Evolutionary conservation across 192 early-diverging fungal species (phyloP).

Genomic region (Backusella westeae): DNA sequence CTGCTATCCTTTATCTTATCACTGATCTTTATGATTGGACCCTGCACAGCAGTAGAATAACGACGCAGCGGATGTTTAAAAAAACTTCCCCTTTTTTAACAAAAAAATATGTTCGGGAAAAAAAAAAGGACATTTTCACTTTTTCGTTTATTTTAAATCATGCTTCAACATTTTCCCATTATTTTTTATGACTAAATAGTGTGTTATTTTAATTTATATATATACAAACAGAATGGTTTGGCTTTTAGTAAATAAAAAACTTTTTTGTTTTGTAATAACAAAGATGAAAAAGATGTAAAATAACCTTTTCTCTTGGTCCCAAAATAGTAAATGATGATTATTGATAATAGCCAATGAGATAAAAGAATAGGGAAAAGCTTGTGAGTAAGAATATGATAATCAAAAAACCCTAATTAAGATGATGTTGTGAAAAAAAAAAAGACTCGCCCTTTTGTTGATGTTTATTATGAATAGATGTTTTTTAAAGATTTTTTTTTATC

Average conservation of each 20-base stretch:
- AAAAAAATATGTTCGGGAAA: neutral
- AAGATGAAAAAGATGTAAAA: neutral
- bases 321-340: conserved; percentile 2
- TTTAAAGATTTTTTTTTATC: neutral
- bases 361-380: neutral
- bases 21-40: neutral
- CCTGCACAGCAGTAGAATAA: neutral
- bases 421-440: neutral
- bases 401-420: neutral
- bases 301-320: neutral
- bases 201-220: too few relatives aligned
- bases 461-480: neutral
- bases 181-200: too few relatives aligned
- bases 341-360: conserved; percentile 1
- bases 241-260: neutral
- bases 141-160: neutral
- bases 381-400: conserved; percentile 5
- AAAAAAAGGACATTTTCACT: neutral
- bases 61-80: neutral
- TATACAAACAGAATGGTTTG: neutral
- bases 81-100: neutral
- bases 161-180: neutral
- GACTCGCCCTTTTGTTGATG: neutral
- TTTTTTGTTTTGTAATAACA: neutral
- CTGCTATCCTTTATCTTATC: neutral